Evolutionary conservation across 768 basidiomycete species (phyloP).

Genomic region (Leucogyrophana mollusca): DNA sequence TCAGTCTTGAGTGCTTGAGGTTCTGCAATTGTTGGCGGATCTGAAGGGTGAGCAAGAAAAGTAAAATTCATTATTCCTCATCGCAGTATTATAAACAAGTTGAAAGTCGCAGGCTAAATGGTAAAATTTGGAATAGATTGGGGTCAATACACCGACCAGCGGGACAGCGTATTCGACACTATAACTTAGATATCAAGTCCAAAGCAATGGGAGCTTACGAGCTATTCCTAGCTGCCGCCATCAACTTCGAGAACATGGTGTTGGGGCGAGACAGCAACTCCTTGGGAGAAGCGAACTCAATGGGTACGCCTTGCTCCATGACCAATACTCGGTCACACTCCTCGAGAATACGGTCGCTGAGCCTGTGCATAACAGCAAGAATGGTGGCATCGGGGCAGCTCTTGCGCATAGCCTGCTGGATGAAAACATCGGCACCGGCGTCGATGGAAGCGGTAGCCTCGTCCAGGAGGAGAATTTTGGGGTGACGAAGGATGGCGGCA

Average conservation of each 20-base stretch:
- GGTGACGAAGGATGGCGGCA: slow-evolving; percentile 28
- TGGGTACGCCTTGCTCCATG: slow-evolving; percentile 37
- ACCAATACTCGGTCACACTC: slow-evolving; percentile 32
- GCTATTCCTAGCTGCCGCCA: slow-evolving; percentile 20
- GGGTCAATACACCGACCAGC: too few relatives aligned
- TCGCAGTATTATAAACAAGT: too few relatives aligned
- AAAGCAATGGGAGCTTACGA: slow-evolving; percentile 5
- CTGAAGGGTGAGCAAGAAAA: too few relatives aligned
- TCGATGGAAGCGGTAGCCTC: slow-evolving; percentile 67
- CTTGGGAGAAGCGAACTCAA: slow-evolving; percentile 23
- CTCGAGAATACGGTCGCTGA: slow-evolving; percentile 24
- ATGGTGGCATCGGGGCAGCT: slow-evolving; percentile 29
- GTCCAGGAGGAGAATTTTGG: slow-evolving; percentile 28
- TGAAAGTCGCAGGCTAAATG: too few relatives aligned
- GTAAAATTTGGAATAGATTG: too few relatives aligned
- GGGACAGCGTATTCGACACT: too few relatives aligned
- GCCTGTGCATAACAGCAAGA: slow-evolving; percentile 28
- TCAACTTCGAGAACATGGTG: slow-evolving; percentile 27
- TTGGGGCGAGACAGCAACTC: slow-evolving; percentile 19
- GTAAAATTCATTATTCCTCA: too few relatives aligned
- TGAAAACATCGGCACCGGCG: slow-evolving; percentile 80
- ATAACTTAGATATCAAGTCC: background rate
- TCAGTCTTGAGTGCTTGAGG: too few relatives aligned
- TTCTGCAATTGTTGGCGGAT: too few relatives aligned
- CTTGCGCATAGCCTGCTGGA: slow-evolving; percentile 32